Percentiles rank a stretch among this genome's conserved stretches.
These are phyloP conservation scores for Cryptococcus sp. DNA, from an alignment of 1,284 basidiomycete genomes.

Conservation along the genomic window DNA sequence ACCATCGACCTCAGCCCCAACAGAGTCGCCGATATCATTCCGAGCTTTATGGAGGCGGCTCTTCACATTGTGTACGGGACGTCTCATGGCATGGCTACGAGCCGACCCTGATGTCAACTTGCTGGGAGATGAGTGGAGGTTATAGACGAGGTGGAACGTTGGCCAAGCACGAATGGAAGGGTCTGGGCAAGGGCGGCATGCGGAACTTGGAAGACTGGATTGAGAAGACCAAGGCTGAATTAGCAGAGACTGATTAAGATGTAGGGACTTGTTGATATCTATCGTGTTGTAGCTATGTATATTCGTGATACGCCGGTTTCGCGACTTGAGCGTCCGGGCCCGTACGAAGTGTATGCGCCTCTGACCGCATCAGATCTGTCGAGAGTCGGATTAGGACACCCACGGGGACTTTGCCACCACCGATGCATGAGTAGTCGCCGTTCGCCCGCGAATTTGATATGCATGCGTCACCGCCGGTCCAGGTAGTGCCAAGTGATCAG, in stretches of 20 bases:
- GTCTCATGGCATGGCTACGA: constrained; percentile 59
- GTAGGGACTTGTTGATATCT: too few species aligned
- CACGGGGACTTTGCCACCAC: too few species aligned
- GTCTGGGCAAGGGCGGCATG: constrained; percentile 63
- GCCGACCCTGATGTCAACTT: constrained; percentile 85
- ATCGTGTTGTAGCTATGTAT: too few species aligned
- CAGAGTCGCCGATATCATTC: constrained; percentile 49
- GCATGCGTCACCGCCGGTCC: too few species aligned
- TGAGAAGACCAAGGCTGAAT: constrained; percentile 54
- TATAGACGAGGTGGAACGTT: constrained; percentile 62
- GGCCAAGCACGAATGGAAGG: constrained; percentile 92
- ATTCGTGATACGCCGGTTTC: too few species aligned
- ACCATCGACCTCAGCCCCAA: not conserved
- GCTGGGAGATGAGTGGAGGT: constrained; percentile 63
- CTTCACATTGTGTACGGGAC: constrained; percentile 60
- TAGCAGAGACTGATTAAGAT: not conserved
- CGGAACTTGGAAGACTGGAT: constrained; percentile 67
- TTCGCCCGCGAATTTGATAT: too few species aligned
- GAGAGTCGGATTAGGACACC: too few species aligned
- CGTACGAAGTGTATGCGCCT: too few species aligned
- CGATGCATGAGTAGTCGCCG: too few species aligned
- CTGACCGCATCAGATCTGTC: too few species aligned
- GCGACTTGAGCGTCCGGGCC: too few species aligned
- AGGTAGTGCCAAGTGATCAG: too few species aligned
- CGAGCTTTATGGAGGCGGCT: constrained; percentile 11